Evolutionary conservation across 768 basidiomycete genomes (phyloP), one percentile per base, ranked within the genome.

Genomic region (Russula lepida): DNA sequence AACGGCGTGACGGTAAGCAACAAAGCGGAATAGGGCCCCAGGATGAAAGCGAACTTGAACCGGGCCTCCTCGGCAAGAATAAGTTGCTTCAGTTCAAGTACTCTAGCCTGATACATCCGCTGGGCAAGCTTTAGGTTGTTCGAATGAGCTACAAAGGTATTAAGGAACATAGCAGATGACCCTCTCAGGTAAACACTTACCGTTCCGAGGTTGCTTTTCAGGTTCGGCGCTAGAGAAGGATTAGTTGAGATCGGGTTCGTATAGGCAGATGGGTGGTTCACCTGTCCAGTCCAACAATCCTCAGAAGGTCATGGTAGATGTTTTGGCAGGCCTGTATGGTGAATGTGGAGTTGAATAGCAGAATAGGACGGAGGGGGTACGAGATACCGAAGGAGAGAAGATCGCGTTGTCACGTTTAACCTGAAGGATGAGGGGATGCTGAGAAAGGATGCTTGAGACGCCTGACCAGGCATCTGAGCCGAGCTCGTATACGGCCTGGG

Each of bases 401-500:
- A 84, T 81, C 15, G 78, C 74, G 66, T 81, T 81, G 23, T 86
- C 82, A 50, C 84, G 81, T 3, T 54, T 63, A 28, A n/a, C 21
- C 8, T 44, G 43, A 44, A 75, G 73, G 47, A 88, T 74, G 9
- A 91, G 76, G 15, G 92, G 85, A 67, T 95, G 91, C 28, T 81
- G 81, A 19, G 80, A 75, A 21, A 95, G 79, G 7, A 88, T 65
- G 46, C 79, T 79, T 23, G 88, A 79, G 9, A 95, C 82, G 6
- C 78, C 71, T 37, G 77, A 68, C 93, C 93, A 94, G 4, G 79
- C 78, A 49, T 79, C 74, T 37, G 83, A 76, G 15, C 93, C 92
- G 58, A 86, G 77, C 69, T 94, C 89, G 73, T 89, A 89, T 46
- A 91, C 85, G 0, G 91, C 85, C 73, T 97, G 94, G 2, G 92